phyloP scores from a whole-genome alignment of 108 stramenopile species.

The Fragilariopsis cylindrus region DNA sequence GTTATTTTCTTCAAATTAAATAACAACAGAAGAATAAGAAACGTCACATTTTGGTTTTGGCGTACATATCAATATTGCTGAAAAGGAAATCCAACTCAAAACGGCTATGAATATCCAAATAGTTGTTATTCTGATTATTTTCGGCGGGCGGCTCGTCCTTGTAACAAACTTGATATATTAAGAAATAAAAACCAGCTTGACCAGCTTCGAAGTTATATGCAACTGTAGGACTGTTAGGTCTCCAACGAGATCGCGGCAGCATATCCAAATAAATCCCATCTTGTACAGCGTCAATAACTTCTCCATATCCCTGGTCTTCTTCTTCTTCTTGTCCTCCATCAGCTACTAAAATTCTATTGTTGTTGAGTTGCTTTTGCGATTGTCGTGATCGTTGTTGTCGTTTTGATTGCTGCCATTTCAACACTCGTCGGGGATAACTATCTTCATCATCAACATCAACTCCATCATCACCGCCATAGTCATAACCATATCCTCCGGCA shows the following conservation, averaged over 20 bases:
- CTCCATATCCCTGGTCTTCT: slow-evolving; percentile 14
- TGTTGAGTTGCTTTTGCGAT: neutral
- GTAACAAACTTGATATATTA: slow-evolving; percentile 86
- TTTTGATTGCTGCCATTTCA: neutral
- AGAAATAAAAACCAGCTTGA: slow-evolving; percentile 88
- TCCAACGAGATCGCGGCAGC: slow-evolving; percentile 53
- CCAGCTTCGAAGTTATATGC: slow-evolving; percentile 46
- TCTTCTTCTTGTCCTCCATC: neutral
- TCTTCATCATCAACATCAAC: neutral
- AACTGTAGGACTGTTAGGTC: slow-evolving; percentile 44
- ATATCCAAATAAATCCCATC: slow-evolving; percentile 74
- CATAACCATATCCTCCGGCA: neutral
- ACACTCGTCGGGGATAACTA: neutral
- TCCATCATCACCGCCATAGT: neutral
- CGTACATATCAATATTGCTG: slow-evolving; percentile 71
- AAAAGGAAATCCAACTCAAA: slow-evolving; percentile 89
- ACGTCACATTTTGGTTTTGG: too few species aligned
- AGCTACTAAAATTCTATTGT: neutral
- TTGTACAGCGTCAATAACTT: slow-evolving; percentile 24
- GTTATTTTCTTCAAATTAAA: too few species aligned
- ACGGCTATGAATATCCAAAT: slow-evolving; percentile 47
- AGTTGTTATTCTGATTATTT: slow-evolving; percentile 11
- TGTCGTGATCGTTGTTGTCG: neutral
- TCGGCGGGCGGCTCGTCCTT: slow-evolving; percentile 10
- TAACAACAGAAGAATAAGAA: too few species aligned